Base-by-base conservation (phyloP, 1,139 yeast species). In the Magnusiomyces ingens region DNA sequence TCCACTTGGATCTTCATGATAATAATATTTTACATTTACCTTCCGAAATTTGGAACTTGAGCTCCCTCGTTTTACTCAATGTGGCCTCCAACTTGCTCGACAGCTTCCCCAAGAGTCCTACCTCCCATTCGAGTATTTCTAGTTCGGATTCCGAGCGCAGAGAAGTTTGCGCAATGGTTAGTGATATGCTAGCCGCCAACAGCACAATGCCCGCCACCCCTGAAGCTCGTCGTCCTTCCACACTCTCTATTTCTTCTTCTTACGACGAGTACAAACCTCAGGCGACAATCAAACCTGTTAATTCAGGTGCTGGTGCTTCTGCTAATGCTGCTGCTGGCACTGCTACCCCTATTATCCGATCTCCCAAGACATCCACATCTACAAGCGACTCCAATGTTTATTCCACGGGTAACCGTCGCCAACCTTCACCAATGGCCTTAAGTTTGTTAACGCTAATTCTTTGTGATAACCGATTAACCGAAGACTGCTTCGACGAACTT, bases 381-480 rank as follows among this genome's bases (percentile, higher is more conserved):
- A 54, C 55, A 35, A 52, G 56, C 26, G 55, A 55, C 35, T 40
- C 59, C 22, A 50, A 46, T 17, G 49, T 51, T 36, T 36, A 13
- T 6, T 45, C 52, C 11, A 49, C 52, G 2, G 49, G 57, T 2
- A 43, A 15, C 43, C 19, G 4, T 18, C 49, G 32, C 3, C 49
- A 37, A 22, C 49, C 58, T 17, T 54, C 52, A 2, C 53, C 58
- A 2, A 60, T 67, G 52, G 60, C 63, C 15, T 57, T 65, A 52
- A 75, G 85, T 45, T 71, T 90, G 57, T 68, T 76, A 57, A 72
- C 75, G 32, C 75, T 94, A 50, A 77, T 82, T 42, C 74, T 88
- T 37, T 86, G 95, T 12, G 99, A 93, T 65, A 93, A 94, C 67
- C 82, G 91, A 58, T 76, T 94, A 45, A 79, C 77, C 46, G 96